Evolutionary conservation across 176 grass and related monocot species (phyloP), one percentile per base, ranked within the genome.

Genomic region (barley (Hordeum vulgare)): DNA sequence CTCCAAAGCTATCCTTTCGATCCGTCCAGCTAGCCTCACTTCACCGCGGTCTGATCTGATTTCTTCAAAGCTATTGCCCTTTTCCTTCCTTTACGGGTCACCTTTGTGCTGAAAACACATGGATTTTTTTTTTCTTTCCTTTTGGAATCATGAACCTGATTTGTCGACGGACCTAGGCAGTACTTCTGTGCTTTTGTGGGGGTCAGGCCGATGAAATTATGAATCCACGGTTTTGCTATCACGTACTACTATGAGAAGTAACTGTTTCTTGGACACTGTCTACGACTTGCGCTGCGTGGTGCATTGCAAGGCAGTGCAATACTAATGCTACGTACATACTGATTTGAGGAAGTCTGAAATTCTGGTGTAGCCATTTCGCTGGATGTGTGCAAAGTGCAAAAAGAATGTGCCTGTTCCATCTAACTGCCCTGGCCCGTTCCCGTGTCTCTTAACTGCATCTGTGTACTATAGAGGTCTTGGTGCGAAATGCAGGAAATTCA

Each of bases 21-120:
- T 96, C 87, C 82, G 85, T 58, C 65, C 21, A 74, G 15, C 77
- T 86, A 61, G 78, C 28, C 47, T 60, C 8, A 17, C 76, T 76
- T 35, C 35, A 34, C 44, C 37, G 27, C 31, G 59, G 39, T 17
- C 62, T 28, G 76, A 74, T 72, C 84, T 66, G 64, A 34, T 88
- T 86, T 77, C 10, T 39, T 2, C 12, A 28, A 78, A 76, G 35
- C 9, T 63, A 17, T 29, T 70, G 36, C 14, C 21, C 26, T 80
- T 80, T 21, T 57, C 65, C 45, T 23, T 25, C 39, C 24, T 75
- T 74, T 74, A 21, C 23, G 14, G 5, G 5, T 37, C 9, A 49
- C 53, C 10, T 70, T 29, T 25, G n/a, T 63, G 64, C 64, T 36
- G 31, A 54, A 54, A 65, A 54, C 31, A 18, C 12, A 31, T 68